Conservation (phyloP, 371 early-diverging fungal genomes). For the Mucor irregularis region DNA sequence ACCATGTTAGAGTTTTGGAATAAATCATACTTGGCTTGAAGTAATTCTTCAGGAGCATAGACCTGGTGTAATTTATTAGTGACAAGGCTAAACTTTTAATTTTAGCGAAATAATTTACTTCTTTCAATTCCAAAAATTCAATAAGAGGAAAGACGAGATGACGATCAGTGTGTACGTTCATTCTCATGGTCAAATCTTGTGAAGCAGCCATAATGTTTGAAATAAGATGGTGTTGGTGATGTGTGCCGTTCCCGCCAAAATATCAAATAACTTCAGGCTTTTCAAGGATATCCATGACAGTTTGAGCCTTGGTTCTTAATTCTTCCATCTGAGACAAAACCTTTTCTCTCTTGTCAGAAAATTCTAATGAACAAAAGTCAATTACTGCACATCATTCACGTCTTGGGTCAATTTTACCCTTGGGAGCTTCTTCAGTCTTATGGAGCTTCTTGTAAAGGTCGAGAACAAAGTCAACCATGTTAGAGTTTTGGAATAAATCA, state of each 20-base stretch:
- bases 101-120: slow-evolving; percentile 43
- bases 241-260: too few relatives aligned
- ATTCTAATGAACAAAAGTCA: background rate
- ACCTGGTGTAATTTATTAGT: slow-evolving; percentile 49
- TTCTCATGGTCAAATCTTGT: slow-evolving; percentile 83
- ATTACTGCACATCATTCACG: too few relatives aligned
- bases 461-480: slow-evolving; percentile 92
- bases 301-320: slow-evolving; percentile 75
- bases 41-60: slow-evolving; percentile 71
- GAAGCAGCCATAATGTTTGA: slow-evolving; percentile 56
- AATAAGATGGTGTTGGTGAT: too few relatives aligned
- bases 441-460: slow-evolving; percentile 80
- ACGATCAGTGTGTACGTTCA: slow-evolving; percentile 88
- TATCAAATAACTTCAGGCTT: slow-evolving; percentile 90
- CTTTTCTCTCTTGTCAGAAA: slow-evolving; percentile 69
- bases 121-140: slow-evolving; percentile 80
- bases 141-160: slow-evolving; percentile 90
- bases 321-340: slow-evolving; percentile 72
- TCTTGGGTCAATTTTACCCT: slow-evolving; percentile 36
- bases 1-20: slow-evolving; percentile 90
- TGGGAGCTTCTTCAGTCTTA: slow-evolving; percentile 65
- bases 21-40: slow-evolving; percentile 87
- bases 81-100: background rate
- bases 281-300: slow-evolving; percentile 83
- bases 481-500: slow-evolving; percentile 81